Conservation (phyloP, 2,329 filamentous ascomycete genomes). For the Ilyonectria destructans region DNA sequence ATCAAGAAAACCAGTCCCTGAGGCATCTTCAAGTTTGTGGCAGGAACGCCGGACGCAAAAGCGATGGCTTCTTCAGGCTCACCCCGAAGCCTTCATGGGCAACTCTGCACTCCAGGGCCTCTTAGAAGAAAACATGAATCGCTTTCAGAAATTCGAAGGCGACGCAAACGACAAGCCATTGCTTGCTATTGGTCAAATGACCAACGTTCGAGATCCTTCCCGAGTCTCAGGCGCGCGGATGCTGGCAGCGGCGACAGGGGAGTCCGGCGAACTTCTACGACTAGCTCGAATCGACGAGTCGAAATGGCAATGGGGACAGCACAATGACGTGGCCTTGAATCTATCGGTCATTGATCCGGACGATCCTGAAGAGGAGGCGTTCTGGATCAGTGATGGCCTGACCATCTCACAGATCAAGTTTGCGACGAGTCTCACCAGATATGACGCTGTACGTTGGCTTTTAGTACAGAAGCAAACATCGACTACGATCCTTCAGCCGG, state of each 20-base stretch:
- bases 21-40: constrained; percentile 49
- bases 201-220: constrained; percentile 56
- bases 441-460: constrained; percentile 65
- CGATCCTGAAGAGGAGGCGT: constrained; percentile 63
- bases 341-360: constrained; percentile 61
- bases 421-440: constrained; percentile 56
- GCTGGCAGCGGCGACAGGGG: constrained; percentile 69
- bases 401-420: constrained; percentile 70
- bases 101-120: constrained; percentile 52
- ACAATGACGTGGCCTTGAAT: constrained; percentile 63
- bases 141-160: constrained; percentile 50
- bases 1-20: constrained; percentile 47
- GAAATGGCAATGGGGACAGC: constrained; percentile 68
- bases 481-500: constrained; percentile 68
- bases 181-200: constrained; percentile 72
- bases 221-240: constrained; percentile 51
- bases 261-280: constrained; percentile 71
- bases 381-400: constrained; percentile 69
- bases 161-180: constrained; percentile 52
- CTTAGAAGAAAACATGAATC: constrained; percentile 57
- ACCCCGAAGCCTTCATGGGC: constrained; percentile 67
- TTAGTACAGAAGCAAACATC: constrained; percentile 68
- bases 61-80: constrained; percentile 66
- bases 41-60: constrained; percentile 56
- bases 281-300: constrained; percentile 67